Evolutionary conservation across 75 land plant genomes (phyloP).

Genomic region (Pinus tabuliformis): DNA sequence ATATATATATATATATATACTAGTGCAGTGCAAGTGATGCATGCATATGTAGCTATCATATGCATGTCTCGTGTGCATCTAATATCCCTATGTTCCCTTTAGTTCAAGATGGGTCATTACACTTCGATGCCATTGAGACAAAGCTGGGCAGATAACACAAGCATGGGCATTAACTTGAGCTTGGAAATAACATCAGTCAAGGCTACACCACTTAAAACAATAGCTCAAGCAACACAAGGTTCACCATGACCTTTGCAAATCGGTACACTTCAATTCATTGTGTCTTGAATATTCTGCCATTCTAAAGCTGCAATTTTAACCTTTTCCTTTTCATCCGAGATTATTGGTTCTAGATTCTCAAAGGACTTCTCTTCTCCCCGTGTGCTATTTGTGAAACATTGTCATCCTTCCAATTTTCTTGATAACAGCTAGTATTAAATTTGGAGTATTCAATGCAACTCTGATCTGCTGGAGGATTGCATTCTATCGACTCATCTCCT

Average conservation of each 20-base stretch:
- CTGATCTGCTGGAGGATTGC: conserved; percentile 1
- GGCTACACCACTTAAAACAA: too few species aligned
- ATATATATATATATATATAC: too few species aligned
- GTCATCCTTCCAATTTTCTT: not conserved
- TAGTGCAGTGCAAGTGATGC: too few species aligned
- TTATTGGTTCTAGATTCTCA: not conserved
- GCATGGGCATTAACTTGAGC: too few species aligned
- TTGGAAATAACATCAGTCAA: too few species aligned
- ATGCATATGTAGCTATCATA: too few species aligned
- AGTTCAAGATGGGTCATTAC: too few species aligned
- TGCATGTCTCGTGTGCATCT: too few species aligned
- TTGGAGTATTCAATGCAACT: not conserved
- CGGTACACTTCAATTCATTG: conserved; percentile 72
- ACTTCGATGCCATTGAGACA: too few species aligned
- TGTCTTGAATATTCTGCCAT: conserved; percentile 76
- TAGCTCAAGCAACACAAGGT: conserved; percentile 85
- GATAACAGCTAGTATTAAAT: not conserved
- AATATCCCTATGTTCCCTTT: too few species aligned
- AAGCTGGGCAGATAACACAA: too few species aligned
- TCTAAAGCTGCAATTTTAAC: conserved; percentile 41
- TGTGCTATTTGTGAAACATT: not conserved
- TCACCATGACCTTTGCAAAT: conserved; percentile 83
- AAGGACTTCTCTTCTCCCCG: not conserved
- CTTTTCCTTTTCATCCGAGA: conserved; percentile 18
- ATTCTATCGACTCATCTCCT: not conserved